These are phyloP conservation scores for Myrmaecium sp. DNA, from an alignment of 2,329 filamentous ascomycete genomes.

Conservation along the genomic window DNA sequence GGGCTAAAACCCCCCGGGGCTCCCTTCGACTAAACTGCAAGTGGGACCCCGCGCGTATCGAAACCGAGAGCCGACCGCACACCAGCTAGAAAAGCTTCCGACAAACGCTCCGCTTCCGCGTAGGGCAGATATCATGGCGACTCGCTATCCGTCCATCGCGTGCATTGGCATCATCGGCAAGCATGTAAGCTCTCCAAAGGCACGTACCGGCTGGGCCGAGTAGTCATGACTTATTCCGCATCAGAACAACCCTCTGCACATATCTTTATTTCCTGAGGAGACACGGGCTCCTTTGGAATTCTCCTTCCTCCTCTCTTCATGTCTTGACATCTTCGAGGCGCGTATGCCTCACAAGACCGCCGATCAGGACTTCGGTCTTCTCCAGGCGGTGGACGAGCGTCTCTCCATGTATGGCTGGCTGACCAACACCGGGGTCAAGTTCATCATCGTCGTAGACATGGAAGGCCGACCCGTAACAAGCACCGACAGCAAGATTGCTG, in stretches of 20 bases:
- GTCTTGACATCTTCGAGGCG: conserved; percentile 84
- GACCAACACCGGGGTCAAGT: conserved; percentile 85
- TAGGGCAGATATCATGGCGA: conserved; percentile 31
- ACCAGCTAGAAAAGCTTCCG: too few species aligned
- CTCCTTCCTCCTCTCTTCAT: conserved; percentile 76
- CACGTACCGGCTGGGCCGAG: too few species aligned
- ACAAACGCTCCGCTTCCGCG: too few species aligned
- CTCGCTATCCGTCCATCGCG: conserved; percentile 56
- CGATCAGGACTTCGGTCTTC: conserved; percentile 74
- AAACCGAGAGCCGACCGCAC: not conserved
- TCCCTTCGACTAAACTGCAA: too few species aligned
- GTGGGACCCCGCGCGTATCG: not conserved
- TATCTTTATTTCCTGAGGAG: conserved; percentile 68
- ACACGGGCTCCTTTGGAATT: conserved; percentile 70
- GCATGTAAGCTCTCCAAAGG: conserved; percentile 43
- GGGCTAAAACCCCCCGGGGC: too few species aligned
- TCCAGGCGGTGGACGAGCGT: conserved; percentile 87
- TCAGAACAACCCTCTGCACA: conserved; percentile 91
- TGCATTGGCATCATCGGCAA: conserved; percentile 90
- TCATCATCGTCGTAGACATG: conserved; percentile 84
- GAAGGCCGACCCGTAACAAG: conserved; percentile 43
- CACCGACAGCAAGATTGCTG: conserved; percentile 16
- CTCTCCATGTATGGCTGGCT: conserved; percentile 90
- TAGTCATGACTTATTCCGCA: conserved; percentile 1
- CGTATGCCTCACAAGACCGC: conserved; percentile 55